Evolutionary conservation across 2,329 filamentous ascomycete species (phyloP), one percentile per base, ranked within the genome.

Genomic region (Neoarthrinium moseri): DNA sequence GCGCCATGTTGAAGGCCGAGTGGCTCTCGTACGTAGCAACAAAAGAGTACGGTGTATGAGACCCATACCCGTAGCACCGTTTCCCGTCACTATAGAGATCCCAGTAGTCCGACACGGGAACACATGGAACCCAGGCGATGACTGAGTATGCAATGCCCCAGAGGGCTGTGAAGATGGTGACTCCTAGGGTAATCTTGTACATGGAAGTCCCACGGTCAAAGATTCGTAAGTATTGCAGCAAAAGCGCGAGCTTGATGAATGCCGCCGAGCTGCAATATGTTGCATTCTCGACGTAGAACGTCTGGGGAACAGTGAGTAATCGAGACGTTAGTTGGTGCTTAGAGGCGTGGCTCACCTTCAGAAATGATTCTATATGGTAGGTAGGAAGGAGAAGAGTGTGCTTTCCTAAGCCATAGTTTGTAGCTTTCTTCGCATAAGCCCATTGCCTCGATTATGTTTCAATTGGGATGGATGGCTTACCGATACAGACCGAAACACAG

Each of bases 11-110:
- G 30, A 60, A 40, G 3, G 56, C 56, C 1, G 62, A 56, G 37
- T 69, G 66, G 45, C 56, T 62, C 40, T 59, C 53, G 45, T 60
- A 68, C 2, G 62, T 65, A 2, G 56, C 57, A 23, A 58, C 52
- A 46, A 69, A 64, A 1, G 51, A 44, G 6, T 5, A 30, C 2
- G 57, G 32, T 5, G 53, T 23, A 20, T 52, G 53, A 3, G 63
- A 61, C n/a, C 61, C 62, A 42, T 63, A 67, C 4, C 51, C 63
- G 46, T 58, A 67, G 46, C 64, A 64, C 13, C 18, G 29, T 4
- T 27, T 37, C 3, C 46, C 46, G 3, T 32, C 47, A 6, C 46
- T 48, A n/a, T 46, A 47, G 2, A 50, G 41, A n/a, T 46, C 40
- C 55, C 56, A 59, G 42, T 54, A 54, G 20, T 54, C 45, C 11